A percentile compares a stretch with the other conserved stretches of the same genome.
Conservation (phyloP, 495 filamentous ascomycete species). For the Immersiella caudata region DNA sequence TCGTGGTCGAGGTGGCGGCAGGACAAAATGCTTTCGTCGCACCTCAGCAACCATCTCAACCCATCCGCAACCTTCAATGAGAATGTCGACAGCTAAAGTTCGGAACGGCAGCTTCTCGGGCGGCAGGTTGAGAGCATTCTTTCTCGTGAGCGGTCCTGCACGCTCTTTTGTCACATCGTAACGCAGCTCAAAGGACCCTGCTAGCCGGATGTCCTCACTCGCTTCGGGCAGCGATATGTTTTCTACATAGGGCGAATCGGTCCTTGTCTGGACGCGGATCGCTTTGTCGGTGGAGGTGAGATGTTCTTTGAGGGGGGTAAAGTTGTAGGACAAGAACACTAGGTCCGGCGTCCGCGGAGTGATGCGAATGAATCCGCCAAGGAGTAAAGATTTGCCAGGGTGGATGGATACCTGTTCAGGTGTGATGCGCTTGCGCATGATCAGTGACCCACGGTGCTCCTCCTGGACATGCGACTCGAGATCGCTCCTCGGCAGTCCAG, state of each 20-base stretch:
- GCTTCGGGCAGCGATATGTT: constrained; percentile 62
- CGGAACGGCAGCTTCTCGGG: constrained; percentile 71
- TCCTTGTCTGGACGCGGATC: constrained; percentile 62
- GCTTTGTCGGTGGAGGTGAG: constrained; percentile 79
- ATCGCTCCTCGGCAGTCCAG: constrained; percentile 74
- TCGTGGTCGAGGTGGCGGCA: neutral
- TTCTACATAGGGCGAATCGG: constrained; percentile 54
- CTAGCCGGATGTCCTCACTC: constrained; percentile 60
- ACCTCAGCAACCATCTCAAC: constrained; percentile 85
- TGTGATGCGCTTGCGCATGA: constrained; percentile 72
- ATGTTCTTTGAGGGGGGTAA: constrained; percentile 73
- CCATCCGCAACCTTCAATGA: constrained; percentile 93
- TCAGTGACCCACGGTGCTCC: constrained; percentile 63
- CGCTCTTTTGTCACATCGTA: constrained; percentile 80
- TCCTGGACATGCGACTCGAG: constrained; percentile 69
- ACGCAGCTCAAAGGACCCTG: constrained; percentile 72
- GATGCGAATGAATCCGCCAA: constrained; percentile 87
- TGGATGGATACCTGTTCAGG: constrained; percentile 72
- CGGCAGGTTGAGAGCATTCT: constrained; percentile 54
- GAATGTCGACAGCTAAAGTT: constrained; percentile 76
- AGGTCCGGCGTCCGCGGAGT: constrained; percentile 68
- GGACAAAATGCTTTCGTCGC: constrained; percentile 52
- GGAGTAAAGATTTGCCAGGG: constrained; percentile 77
- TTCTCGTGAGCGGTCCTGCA: constrained; percentile 60
- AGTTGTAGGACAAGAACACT: constrained; percentile 73